These are phyloP conservation scores for Cupressus sempervirens DNA, from an alignment of 75 land plant species.

Conservation along the genomic window DNA sequence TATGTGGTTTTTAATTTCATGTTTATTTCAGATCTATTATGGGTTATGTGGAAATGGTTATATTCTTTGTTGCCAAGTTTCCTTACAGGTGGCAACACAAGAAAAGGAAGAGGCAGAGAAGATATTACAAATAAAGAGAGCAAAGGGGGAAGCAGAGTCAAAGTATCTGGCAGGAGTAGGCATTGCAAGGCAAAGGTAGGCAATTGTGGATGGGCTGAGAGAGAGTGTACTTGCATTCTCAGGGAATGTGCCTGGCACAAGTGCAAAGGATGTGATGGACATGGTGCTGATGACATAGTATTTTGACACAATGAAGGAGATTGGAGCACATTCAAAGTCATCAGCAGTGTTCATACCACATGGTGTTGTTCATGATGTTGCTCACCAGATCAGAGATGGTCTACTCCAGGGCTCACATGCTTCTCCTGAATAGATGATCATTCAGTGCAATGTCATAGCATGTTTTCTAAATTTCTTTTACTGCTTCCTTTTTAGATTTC, in stretches of 20 bases:
- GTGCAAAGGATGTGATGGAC: constrained; percentile 44
- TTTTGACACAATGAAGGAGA: constrained; percentile 47
- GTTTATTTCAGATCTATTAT: no score
- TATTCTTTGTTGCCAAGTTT: no score
- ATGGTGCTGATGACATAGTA: constrained; percentile 48
- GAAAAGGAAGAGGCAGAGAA: constrained; percentile 63
- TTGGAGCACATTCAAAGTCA: constrained; percentile 23
- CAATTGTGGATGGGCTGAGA: constrained; percentile 40
- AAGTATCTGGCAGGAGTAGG: constrained; percentile 52
- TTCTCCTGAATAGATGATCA: background rate
- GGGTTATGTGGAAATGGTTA: no score
- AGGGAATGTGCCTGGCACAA: constrained; percentile 36
- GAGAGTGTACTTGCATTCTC: constrained; percentile 46
- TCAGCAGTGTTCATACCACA: constrained; percentile 31
- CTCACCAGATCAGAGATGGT: constrained; percentile 27
- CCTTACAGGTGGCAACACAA: constrained; percentile 39
- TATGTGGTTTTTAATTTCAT: no score
- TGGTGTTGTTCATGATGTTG: constrained; percentile 31
- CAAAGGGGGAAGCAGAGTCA: constrained; percentile 55
- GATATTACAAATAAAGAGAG: constrained; percentile 54
- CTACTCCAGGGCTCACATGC: constrained; percentile 22
- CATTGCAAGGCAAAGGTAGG: constrained; percentile 38
- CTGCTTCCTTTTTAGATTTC: no score
- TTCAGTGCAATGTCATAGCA: no score
- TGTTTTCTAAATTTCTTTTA: no score